These are phyloP conservation scores for Exophiala alcalophila DNA, from an alignment of 2,329 filamentous ascomycete species.

Conservation along the genomic window DNA sequence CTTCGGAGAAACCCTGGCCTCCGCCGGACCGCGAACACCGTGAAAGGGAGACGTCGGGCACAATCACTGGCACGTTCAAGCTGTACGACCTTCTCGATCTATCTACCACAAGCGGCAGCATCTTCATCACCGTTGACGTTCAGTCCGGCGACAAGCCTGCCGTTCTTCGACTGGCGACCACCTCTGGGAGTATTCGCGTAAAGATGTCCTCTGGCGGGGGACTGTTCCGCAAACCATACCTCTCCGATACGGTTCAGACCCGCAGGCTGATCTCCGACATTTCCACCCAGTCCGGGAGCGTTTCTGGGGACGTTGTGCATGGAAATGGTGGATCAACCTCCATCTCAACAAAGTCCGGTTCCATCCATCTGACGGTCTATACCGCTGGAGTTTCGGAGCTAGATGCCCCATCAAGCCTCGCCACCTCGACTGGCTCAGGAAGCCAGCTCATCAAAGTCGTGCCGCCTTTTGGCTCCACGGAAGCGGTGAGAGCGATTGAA, in stretches of 20 bases:
- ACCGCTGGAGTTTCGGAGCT: conserved; percentile 18
- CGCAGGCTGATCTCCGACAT: conserved; percentile 32
- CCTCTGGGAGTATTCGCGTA: conserved; percentile 33
- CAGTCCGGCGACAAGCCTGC: conserved; percentile 36
- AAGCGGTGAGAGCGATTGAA: conserved; percentile 20
- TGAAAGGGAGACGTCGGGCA: conserved; percentile 24
- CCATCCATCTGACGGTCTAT: conserved; percentile 49
- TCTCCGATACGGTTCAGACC: conserved; percentile 6
- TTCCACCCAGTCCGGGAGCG: conserved; percentile 31
- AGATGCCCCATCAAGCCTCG: conserved; percentile 16
- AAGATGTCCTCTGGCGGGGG: conserved; percentile 19
- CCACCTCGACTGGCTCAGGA: conserved; percentile 12
- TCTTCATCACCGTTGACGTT: conserved; percentile 34
- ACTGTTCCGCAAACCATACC: conserved; percentile 22
- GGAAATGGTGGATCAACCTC: conserved; percentile 44
- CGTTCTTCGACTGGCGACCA: conserved; percentile 30
- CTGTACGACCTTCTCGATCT: conserved; percentile 36
- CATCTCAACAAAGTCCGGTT: conserved; percentile 46
- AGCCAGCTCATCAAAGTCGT: conserved; percentile 22
- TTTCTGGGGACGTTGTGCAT: conserved; percentile 47
- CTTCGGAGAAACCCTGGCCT: conserved; percentile 10
- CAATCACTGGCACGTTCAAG: conserved; percentile 34
- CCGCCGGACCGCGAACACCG: conserved; percentile 22
- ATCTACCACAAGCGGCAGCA: conserved; percentile 34
- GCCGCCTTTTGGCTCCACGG: conserved; percentile 10